phyloP scores from a whole-genome alignment of 805 yeast genomes.

The Saccharomycopsis synnaedendra region DNA sequence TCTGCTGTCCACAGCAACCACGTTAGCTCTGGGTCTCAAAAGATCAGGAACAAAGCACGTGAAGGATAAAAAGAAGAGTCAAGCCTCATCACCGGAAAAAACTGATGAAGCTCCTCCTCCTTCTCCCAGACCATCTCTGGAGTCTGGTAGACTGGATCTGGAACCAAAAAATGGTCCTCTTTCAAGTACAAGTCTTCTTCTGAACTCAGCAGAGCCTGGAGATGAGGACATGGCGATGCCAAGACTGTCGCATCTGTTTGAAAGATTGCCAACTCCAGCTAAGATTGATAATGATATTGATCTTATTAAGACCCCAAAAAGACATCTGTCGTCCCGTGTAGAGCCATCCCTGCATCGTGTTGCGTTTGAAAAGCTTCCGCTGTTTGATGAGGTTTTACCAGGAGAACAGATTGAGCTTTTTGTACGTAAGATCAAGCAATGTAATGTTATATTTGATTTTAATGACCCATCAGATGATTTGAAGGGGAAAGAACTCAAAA shows the following conservation, averaged over 20 bases:
- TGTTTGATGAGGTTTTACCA: slow-evolving; percentile 78
- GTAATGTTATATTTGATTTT: slow-evolving; percentile 90
- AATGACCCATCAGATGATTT: slow-evolving; percentile 87
- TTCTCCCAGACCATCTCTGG: slow-evolving; percentile 4
- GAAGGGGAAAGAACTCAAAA: slow-evolving; percentile 85
- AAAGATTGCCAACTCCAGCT: slow-evolving; percentile 47
- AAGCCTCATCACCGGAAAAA: not conserved
- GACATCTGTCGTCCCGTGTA: slow-evolving; percentile 87
- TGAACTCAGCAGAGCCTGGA: slow-evolving; percentile 1
- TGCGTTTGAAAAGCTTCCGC: slow-evolving; percentile 63
- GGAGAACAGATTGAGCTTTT: slow-evolving; percentile 74
- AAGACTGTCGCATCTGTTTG: slow-evolving; percentile 40
- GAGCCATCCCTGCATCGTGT: slow-evolving; percentile 63
- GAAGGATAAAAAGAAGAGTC: slow-evolving; percentile 12
- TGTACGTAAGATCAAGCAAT: slow-evolving; percentile 83
- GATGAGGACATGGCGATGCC: slow-evolving; percentile 22
- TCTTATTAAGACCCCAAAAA: slow-evolving; percentile 71
- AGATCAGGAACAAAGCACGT: slow-evolving; percentile 16
- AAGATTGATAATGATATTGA: slow-evolving; percentile 68
- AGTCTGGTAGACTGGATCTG: not conserved
- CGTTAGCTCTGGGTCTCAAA: slow-evolving; percentile 9
- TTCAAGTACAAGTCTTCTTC: slow-evolving; percentile 9
- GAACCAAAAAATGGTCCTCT: slow-evolving; percentile 4
- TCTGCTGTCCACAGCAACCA: not conserved
- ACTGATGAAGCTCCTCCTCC: not conserved